Evolutionary conservation across 306 rosid genomes (phyloP).

Genomic region (Cicer yamashitae): DNA sequence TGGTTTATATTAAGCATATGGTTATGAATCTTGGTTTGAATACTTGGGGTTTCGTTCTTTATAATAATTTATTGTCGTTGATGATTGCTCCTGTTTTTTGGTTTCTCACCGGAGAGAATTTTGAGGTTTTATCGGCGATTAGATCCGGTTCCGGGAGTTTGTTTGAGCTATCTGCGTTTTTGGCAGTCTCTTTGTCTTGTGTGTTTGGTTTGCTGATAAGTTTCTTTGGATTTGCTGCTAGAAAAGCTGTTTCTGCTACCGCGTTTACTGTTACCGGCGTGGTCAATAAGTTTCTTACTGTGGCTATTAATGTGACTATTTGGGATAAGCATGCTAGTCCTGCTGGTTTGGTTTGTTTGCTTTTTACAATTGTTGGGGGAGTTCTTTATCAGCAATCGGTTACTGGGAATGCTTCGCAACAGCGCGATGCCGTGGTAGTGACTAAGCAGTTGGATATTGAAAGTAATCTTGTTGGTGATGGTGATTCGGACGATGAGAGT

Average conservation of each 20-base stretch:
- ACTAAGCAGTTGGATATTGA: conserved; percentile 58
- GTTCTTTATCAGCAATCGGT: conserved; percentile 94
- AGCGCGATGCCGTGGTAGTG: conserved; percentile 47
- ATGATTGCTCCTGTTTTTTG: conserved; percentile 89
- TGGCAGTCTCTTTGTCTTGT: conserved; percentile 76
- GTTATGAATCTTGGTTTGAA: conserved; percentile 89
- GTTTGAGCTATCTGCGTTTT: conserved; percentile 61
- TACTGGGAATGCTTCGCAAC: conserved; percentile 54
- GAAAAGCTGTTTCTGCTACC: conserved; percentile 90
- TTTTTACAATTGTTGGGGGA: conserved; percentile 84
- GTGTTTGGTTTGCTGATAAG: conserved; percentile 90
- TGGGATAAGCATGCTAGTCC: conserved; percentile 99
- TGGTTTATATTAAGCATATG: conserved; percentile 97
- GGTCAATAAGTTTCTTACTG: conserved; percentile 92
- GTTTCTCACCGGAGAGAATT: conserved; percentile 83
- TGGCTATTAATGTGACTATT: conserved; percentile 82
- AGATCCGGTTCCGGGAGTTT: conserved; percentile 56
- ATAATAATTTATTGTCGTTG: conserved; percentile 76
- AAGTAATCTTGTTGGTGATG: conserved; percentile 3
- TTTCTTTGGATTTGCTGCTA: conserved; percentile 94
- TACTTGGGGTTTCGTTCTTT: conserved; percentile 94
- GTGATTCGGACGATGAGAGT: conserved; percentile 51
- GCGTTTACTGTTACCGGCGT: conserved; percentile 97
- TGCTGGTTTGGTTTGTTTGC: conserved; percentile 82
- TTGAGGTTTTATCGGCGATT: conserved; percentile 68